phyloP scores from a whole-genome alignment of 306 rosid species.

The Sechiopsis laciniata region DNA sequence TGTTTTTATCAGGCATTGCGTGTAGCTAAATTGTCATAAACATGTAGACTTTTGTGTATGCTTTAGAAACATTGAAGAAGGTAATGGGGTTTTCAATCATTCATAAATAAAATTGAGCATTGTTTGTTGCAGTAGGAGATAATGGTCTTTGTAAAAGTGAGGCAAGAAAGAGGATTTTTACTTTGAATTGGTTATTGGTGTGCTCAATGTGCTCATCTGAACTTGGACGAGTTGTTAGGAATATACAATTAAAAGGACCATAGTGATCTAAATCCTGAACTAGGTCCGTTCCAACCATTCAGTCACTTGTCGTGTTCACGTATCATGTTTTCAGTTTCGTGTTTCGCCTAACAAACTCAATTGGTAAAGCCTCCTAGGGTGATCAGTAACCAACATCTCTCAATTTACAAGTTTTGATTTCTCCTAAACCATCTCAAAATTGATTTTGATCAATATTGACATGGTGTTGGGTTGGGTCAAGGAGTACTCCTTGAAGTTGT shows the following conservation, averaged over 20 bases:
- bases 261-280: slow-evolving; percentile 1
- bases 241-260: neutral
- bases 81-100: neutral
- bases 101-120: neutral
- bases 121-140: neutral
- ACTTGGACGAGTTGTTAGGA: neutral
- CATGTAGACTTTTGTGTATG: neutral
- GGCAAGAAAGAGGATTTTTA: neutral
- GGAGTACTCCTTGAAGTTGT: neutral
- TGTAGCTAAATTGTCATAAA: neutral
- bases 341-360: neutral
- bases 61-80: neutral
- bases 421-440: neutral
- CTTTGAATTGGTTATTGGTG: neutral
- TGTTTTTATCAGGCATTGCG: neutral
- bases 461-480: neutral
- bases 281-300: neutral
- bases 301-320: neutral
- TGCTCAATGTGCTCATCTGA: neutral
- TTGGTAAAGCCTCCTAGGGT: slow-evolving; percentile 1
- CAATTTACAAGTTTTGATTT: neutral
- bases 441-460: slow-evolving; percentile 5
- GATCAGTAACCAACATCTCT: neutral
- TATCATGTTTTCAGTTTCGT: slow-evolving; percentile 4
- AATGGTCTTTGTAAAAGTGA: neutral